Percentiles rank a stretch among this genome's conserved stretches.
phyloP scores from a whole-genome alignment of 176 grass and related monocot genomes.

The Alopecurus myosuroides region DNA sequence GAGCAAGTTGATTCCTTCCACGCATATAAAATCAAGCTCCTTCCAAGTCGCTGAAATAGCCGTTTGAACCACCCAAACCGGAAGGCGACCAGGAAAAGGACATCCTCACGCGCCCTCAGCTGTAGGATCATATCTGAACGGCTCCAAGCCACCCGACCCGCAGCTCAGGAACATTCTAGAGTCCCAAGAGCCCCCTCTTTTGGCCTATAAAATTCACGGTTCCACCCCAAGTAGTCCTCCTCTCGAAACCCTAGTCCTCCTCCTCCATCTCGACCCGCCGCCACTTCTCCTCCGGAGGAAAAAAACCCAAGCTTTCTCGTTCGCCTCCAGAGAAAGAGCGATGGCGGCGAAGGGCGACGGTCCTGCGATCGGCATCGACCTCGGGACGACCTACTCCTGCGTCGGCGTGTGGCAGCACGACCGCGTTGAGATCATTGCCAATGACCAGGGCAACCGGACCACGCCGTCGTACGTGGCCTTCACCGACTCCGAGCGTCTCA shows the following conservation, averaged over 20 bases:
- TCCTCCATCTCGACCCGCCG: not conserved
- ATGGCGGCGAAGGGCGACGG: conserved; percentile 69
- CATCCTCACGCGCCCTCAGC: not conserved
- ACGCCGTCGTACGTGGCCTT: conserved; percentile 91
- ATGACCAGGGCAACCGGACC: conserved; percentile 95
- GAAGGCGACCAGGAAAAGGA: not conserved
- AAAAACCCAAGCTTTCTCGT: not conserved
- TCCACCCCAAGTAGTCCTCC: not conserved
- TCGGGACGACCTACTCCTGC: conserved; percentile 97
- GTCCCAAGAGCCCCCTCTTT: not conserved
- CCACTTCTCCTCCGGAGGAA: not conserved
- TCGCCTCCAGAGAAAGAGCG: not conserved
- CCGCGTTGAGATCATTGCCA: conserved; percentile 93
- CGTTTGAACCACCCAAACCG: not conserved
- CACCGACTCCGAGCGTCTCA: conserved; percentile 77
- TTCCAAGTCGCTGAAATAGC: not conserved
- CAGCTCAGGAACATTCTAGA: conserved; percentile 38
- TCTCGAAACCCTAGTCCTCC: conserved; percentile 42
- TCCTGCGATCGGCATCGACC: conserved; percentile 92
- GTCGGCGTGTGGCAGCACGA: conserved; percentile 98
- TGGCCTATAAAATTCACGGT: conserved; percentile 9
- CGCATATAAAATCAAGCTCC: not conserved
- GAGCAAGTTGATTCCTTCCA: not conserved
- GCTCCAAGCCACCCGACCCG: not conserved
- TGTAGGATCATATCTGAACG: conserved; percentile 24